Evolutionary conservation across 345 rosid species (phyloP).

Genomic region (Lumnitzera littorea): DNA sequence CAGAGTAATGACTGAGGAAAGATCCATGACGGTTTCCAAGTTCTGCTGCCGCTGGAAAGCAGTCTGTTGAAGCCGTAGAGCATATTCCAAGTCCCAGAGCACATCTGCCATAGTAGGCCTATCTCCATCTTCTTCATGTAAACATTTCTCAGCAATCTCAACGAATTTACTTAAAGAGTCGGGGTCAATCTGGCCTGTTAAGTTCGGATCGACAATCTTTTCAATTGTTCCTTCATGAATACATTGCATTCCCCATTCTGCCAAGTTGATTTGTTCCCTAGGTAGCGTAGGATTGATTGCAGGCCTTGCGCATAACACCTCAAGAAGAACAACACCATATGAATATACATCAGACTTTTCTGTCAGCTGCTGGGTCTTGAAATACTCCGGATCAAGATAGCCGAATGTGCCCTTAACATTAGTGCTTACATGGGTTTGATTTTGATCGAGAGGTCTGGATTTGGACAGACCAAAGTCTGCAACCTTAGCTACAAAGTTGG

Average conservation of each 20-base stretch:
- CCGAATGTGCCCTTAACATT: no score
- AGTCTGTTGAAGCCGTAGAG: conserved; percentile 31
- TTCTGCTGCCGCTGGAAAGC: conserved; percentile 14
- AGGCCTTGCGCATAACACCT: conserved; percentile 46
- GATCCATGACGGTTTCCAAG: conserved; percentile 16
- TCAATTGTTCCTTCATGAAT: conserved; percentile 28
- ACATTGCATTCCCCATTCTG: conserved; percentile 37
- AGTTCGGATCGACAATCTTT: conserved; percentile 31
- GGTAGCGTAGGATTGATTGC: conserved; percentile 27
- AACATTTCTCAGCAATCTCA: conserved; percentile 50
- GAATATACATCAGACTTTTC: no score
- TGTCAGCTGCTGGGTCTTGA: no score
- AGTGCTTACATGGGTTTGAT: no score
- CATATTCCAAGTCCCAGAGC: no score
- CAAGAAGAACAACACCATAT: conserved; percentile 35
- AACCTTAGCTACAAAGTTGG: no score
- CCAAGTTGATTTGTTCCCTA: conserved; percentile 40
- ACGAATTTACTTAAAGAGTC: conserved; percentile 39
- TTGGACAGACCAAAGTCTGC: no score
- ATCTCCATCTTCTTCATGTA: conserved; percentile 38
- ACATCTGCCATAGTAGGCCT: conserved; percentile 23
- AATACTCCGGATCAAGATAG: no score
- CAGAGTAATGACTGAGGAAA: conserved; percentile 13
- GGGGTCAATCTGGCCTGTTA: conserved; percentile 25
- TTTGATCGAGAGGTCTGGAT: no score